phyloP scores from a whole-genome alignment of 306 rosid genomes.

The Lagenaria siceraria region DNA sequence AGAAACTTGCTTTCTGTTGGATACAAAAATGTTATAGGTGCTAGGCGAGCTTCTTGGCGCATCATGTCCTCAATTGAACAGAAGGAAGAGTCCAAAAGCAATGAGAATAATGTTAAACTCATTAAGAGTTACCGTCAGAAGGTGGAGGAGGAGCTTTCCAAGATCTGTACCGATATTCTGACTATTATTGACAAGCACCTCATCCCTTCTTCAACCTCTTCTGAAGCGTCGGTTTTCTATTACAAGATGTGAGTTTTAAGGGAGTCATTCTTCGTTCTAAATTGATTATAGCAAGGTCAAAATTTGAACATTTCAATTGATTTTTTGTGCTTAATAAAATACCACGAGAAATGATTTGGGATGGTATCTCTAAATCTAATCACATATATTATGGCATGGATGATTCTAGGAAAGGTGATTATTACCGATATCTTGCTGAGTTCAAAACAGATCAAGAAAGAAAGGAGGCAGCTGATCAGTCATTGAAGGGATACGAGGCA shows the following conservation, averaged over 20 bases:
- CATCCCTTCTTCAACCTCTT: conserved; percentile 67
- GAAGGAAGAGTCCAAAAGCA: conserved; percentile 91
- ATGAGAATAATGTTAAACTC: conserved; percentile 77
- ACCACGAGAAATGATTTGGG: not conserved
- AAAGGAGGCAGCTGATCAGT: conserved; percentile 65
- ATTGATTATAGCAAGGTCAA: not conserved
- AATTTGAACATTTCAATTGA: not conserved
- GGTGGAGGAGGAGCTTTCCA: conserved; percentile 92
- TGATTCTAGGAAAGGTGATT: conserved; percentile 62
- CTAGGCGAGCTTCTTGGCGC: conserved; percentile 95
- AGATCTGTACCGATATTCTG: conserved; percentile 81
- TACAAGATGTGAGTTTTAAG: conserved; percentile 76
- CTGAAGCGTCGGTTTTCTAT: conserved; percentile 92
- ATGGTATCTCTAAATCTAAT: not conserved
- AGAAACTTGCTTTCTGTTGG: conserved; percentile 98
- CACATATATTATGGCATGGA: not conserved
- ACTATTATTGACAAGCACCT: conserved; percentile 70
- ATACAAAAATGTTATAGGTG: conserved; percentile 94
- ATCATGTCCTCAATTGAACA: conserved; percentile 98
- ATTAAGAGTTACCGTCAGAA: conserved; percentile 79
- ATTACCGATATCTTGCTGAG: conserved; percentile 62
- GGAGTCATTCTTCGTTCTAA: not conserved
- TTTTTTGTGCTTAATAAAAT: not conserved
- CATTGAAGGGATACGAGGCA: conserved; percentile 76
- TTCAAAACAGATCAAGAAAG: conserved; percentile 60